Conservation (phyloP, 208 protist species). For the Acanthamoeba triangularis region DNA sequence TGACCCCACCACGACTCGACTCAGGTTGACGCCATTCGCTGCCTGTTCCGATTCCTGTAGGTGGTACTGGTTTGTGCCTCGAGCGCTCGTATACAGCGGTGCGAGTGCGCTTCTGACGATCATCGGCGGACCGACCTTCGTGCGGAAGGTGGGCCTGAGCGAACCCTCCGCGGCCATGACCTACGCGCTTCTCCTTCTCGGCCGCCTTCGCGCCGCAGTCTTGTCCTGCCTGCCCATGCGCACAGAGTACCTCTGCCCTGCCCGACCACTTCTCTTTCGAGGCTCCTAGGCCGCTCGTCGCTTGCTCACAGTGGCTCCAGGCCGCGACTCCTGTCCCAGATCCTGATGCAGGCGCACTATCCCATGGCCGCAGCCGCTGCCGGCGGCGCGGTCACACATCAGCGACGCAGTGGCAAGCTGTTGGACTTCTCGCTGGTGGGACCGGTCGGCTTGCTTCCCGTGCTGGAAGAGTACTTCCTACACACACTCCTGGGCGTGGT, state of each 20-base stretch:
- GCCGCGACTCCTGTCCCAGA: background rate
- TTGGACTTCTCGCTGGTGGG: background rate
- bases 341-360: constrained; percentile 3
- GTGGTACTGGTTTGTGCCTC: background rate
- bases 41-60: background rate
- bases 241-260: background rate
- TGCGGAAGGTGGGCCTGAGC: background rate
- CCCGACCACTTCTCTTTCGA: too few relatives aligned
- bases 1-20: too few relatives aligned
- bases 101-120: background rate
- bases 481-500: too few relatives aligned
- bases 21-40: too few relatives aligned
- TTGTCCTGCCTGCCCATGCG: background rate
- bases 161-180: background rate
- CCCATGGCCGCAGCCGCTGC: background rate
- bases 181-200: background rate
- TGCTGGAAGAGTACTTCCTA: background rate
- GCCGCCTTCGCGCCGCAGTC: background rate
- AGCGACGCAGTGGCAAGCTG: background rate
- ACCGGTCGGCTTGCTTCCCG: background rate
- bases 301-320: too few relatives aligned
- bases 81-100: background rate
- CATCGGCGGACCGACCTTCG: background rate
- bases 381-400: too few relatives aligned
- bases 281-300: too few relatives aligned